Conservation (phyloP, 2,329 filamentous ascomycete genomes). For the Emergomyces orientalis region DNA sequence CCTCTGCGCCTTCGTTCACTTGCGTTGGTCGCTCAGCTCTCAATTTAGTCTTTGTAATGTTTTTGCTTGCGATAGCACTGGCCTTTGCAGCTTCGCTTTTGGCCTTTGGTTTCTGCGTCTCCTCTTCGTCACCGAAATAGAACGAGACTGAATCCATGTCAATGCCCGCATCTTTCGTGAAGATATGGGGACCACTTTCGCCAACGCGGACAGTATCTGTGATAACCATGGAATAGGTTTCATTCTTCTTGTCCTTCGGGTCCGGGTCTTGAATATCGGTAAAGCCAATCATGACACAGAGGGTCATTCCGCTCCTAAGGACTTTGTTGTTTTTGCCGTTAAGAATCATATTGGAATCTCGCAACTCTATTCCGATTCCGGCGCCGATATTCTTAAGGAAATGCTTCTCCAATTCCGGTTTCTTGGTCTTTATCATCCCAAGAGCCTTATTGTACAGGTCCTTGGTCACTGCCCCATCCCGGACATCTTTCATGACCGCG, state of each 20-base stretch:
- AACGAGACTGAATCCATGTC: constrained; percentile 93
- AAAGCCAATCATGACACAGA: constrained; percentile 82
- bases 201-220: constrained; percentile 90
- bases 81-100: constrained; percentile 70
- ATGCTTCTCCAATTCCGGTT: constrained; percentile 89
- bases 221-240: constrained; percentile 78
- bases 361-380: constrained; percentile 85
- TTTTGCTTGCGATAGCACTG: constrained; percentile 82
- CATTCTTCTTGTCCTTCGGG: constrained; percentile 81
- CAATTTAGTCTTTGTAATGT: constrained; percentile 87
- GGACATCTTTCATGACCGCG: constrained; percentile 79
- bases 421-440: constrained; percentile 71
- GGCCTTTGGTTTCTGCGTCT: constrained; percentile 73
- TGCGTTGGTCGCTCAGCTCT: constrained; percentile 85
- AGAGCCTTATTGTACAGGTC: constrained; percentile 88
- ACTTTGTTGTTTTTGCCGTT: constrained; percentile 76
- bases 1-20: constrained; percentile 81
- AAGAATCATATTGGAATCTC: constrained; percentile 71
- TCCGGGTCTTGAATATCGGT: constrained; percentile 79
- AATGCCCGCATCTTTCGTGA: constrained; percentile 85
- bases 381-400: constrained; percentile 88
- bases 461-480: constrained; percentile 75
- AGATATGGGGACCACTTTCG: constrained; percentile 58
- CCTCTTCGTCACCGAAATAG: constrained; percentile 94
- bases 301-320: constrained; percentile 93